A percentile compares a stretch with the other conserved stretches of the same genome.
phyloP scores from a whole-genome alignment of 768 basidiomycete genomes.

The Phanerochaete sordida region DNA sequence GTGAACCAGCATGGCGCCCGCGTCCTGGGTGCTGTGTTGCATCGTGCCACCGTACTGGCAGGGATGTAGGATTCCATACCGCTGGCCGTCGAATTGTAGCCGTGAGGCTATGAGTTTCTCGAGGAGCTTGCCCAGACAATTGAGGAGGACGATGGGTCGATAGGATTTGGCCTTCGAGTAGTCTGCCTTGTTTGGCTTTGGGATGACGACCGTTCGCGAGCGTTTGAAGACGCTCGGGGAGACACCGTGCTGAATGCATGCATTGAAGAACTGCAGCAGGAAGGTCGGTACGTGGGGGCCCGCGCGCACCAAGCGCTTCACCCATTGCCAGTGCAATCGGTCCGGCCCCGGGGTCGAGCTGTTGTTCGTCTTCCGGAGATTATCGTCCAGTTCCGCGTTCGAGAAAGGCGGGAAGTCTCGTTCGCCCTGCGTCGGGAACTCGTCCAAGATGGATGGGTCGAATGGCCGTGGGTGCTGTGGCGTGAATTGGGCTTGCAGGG shows the following conservation, averaged over 20 bases:
- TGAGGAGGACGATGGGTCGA: conserved; percentile 22
- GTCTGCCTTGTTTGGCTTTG: conserved; percentile 20
- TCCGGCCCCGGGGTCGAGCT: conserved; percentile 13
- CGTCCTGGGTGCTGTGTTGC: conserved; percentile 17
- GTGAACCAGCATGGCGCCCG: conserved; percentile 10
- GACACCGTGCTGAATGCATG: conserved; percentile 3
- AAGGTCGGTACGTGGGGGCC: background rate
- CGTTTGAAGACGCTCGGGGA: conserved; percentile 12
- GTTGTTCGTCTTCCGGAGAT: no score
- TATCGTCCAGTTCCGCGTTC: no score
- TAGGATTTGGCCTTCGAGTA: conserved; percentile 20
- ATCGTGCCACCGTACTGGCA: conserved; percentile 15
- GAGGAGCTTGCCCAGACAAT: conserved; percentile 20
- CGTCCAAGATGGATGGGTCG: background rate
- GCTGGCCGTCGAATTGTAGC: conserved; percentile 15
- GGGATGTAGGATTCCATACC: conserved; percentile 9
- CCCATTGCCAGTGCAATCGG: conserved; percentile 5
- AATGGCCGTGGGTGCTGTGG: no score
- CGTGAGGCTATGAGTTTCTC: conserved; percentile 17
- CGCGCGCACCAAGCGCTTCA: background rate
- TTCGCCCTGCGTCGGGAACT: background rate
- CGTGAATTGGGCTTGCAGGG: no score
- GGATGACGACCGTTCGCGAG: conserved; percentile 16
- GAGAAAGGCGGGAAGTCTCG: conserved; percentile 7
- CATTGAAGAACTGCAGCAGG: background rate